These are phyloP conservation scores for Bolboschoenus planiculmis DNA, from an alignment of 176 grass and related monocot genomes.

Conservation along the genomic window DNA sequence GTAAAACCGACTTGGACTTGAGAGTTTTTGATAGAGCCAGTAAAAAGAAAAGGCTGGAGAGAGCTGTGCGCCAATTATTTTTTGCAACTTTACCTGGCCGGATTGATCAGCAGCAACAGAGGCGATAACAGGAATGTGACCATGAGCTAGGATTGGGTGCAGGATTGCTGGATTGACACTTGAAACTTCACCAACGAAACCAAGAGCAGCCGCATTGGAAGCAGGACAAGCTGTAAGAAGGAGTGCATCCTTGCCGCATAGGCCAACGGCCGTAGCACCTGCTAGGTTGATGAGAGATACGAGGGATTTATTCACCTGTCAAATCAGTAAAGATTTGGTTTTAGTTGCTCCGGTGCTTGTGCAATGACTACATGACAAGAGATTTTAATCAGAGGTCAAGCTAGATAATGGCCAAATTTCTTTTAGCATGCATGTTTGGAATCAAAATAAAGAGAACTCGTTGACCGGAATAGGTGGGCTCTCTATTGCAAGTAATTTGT, in stretches of 20 bases:
- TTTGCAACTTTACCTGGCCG: neutral
- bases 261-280: slow-evolving; percentile 63
- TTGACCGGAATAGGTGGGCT: neutral
- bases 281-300: slow-evolving; percentile 66
- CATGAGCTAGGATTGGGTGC: slow-evolving; percentile 39
- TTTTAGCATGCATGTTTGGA: neutral
- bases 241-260: slow-evolving; percentile 67
- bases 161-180: slow-evolving; percentile 56
- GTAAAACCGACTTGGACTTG: neutral
- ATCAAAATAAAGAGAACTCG: neutral
- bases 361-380: neutral
- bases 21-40: neutral
- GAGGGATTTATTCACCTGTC: slow-evolving; percentile 57
- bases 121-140: slow-evolving; percentile 86
- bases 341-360: neutral
- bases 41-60: neutral
- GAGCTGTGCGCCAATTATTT: neutral
- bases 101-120: slow-evolving; percentile 67
- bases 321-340: neutral
- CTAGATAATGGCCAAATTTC: neutral
- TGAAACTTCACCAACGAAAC: slow-evolving; percentile 67
- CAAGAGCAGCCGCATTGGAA: slow-evolving; percentile 42
- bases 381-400: neutral
- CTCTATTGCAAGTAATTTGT: neutral
- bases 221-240: slow-evolving; percentile 56